Conservation (phyloP, 805 yeast species). For the Jamesozyma lodderae region DNA sequence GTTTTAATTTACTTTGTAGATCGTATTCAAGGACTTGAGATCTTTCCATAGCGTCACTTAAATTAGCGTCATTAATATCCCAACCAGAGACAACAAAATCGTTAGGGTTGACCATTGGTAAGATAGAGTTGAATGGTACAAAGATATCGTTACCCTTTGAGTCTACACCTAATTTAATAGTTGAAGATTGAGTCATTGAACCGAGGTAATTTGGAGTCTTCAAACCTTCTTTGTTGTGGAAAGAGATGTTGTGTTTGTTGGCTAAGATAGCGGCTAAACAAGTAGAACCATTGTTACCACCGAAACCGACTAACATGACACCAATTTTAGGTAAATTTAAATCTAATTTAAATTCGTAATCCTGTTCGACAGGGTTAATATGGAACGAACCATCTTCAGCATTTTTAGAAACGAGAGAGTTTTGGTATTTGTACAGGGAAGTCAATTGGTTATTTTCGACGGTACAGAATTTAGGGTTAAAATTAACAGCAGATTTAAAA, state of each 20-base stretch:
- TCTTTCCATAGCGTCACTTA: slow-evolving; percentile 73
- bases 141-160: slow-evolving; percentile 74
- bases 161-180: slow-evolving; percentile 84
- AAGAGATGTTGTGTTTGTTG: slow-evolving; percentile 66
- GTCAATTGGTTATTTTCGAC: slow-evolving; percentile 3
- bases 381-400: slow-evolving; percentile 40
- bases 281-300: slow-evolving; percentile 95
- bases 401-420: slow-evolving; percentile 39
- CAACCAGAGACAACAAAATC: slow-evolving; percentile 89
- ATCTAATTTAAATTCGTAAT: slow-evolving; percentile 81
- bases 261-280: slow-evolving; percentile 78
- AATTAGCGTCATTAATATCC: slow-evolving; percentile 73
- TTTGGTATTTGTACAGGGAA: slow-evolving; percentile 8
- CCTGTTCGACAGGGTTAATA: slow-evolving; percentile 63
- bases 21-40: slow-evolving; percentile 81
- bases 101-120: slow-evolving; percentile 85
- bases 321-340: slow-evolving; percentile 79
- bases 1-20: slow-evolving; percentile 65
- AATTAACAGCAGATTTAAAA: slow-evolving; percentile 1
- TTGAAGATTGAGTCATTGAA: slow-evolving; percentile 87
- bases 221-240: slow-evolving; percentile 73
- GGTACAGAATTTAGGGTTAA: slow-evolving; percentile 6
- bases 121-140: slow-evolving; percentile 82
- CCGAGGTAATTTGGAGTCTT: slow-evolving; percentile 75
- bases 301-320: slow-evolving; percentile 83